phyloP scores from a whole-genome alignment of 75 land plant genomes.

The Pinus albicaulis region DNA sequence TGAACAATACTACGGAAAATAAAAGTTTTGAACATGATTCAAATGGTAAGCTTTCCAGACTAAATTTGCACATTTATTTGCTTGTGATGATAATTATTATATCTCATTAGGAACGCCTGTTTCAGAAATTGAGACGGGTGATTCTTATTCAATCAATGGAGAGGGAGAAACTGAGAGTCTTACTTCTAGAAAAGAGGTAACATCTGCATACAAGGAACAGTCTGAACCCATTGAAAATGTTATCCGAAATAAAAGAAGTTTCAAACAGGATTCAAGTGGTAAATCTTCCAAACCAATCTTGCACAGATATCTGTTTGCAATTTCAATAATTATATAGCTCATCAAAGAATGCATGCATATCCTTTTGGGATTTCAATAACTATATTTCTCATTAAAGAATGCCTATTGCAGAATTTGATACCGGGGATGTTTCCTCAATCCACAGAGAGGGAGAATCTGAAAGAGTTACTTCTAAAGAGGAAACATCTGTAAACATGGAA shows the following conservation, averaged over 20 bases:
- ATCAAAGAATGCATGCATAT: too few species aligned
- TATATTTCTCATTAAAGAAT: neutral
- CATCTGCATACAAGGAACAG: neutral
- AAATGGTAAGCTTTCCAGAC: neutral
- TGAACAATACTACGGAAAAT: neutral
- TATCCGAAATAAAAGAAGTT: neutral
- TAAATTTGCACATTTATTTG: neutral
- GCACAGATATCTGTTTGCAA: neutral
- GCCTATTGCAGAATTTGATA: neutral
- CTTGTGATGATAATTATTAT: neutral
- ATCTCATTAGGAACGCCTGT: neutral
- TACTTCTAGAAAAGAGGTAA: neutral
- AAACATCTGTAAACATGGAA: neutral
- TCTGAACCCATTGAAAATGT: neutral
- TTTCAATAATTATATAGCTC: neutral
- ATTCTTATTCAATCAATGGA: neutral
- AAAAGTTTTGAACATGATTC: neutral
- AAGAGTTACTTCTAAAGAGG: neutral
- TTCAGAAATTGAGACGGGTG: neutral
- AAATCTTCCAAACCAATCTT: neutral
- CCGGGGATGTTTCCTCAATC: neutral
- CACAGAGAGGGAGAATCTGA: neutral
- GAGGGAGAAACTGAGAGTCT: neutral
- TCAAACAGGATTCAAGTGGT: slow-evolving; percentile 3
- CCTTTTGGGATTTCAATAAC: neutral